A percentile compares a stretch with the other conserved stretches of the same genome.
These are phyloP conservation scores for Wallemia hederae DNA, from an alignment of 1,284 basidiomycete species.

Conservation along the genomic window DNA sequence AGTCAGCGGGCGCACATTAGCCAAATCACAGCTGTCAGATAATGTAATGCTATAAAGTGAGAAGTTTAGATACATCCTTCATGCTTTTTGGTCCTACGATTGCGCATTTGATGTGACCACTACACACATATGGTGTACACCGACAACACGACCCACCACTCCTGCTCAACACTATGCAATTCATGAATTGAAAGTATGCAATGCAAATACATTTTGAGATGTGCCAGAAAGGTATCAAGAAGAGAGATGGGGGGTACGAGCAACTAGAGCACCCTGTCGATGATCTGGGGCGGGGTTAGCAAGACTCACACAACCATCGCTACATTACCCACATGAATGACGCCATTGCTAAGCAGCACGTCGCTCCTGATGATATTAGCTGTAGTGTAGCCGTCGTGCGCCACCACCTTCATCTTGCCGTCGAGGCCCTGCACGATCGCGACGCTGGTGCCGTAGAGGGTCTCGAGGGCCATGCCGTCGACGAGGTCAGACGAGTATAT, in stretches of 20 bases:
- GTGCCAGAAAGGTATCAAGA: neutral
- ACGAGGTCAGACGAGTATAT: neutral
- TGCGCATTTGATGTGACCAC: no score
- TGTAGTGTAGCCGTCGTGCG: neutral
- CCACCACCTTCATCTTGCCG: neutral
- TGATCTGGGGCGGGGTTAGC: neutral
- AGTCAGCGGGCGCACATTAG: no score
- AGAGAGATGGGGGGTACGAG: neutral
- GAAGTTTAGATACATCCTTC: no score
- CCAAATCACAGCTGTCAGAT: no score
- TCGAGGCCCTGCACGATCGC: neutral
- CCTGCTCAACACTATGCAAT: neutral
- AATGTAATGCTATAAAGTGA: no score
- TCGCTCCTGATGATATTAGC: neutral
- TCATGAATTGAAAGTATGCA: neutral
- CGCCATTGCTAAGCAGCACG: neutral
- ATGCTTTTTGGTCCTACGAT: no score
- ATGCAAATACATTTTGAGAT: neutral
- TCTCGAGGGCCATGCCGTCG: neutral
- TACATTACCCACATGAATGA: neutral
- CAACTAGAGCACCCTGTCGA: neutral
- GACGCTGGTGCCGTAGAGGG: neutral
- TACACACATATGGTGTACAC: no score
- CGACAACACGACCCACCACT: no score
- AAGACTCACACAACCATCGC: neutral